phyloP scores from a whole-genome alignment of 768 basidiomycete species.

The Neoboletus subvelutipes region DNA sequence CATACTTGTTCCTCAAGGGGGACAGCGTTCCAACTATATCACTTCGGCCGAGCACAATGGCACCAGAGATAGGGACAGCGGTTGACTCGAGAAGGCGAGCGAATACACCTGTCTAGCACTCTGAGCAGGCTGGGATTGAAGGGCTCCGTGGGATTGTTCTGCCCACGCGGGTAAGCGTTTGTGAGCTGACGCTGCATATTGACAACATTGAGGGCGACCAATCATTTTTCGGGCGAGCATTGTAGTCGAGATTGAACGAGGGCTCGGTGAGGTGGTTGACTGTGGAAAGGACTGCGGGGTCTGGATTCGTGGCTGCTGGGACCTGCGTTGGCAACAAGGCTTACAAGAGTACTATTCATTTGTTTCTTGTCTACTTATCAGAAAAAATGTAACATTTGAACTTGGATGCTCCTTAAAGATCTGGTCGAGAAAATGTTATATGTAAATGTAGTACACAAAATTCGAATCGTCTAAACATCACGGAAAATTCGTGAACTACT shows the following conservation, averaged over 20 bases:
- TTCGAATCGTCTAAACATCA: neutral
- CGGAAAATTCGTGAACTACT: too few relatives aligned
- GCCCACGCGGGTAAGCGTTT: conserved; percentile 54
- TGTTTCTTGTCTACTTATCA: too few relatives aligned
- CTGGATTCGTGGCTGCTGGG: conserved; percentile 36
- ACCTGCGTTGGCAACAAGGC: conserved; percentile 41
- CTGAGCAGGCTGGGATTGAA: too few relatives aligned
- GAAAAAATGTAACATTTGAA: too few relatives aligned
- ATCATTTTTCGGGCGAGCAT: conserved; percentile 69
- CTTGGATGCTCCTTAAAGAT: neutral
- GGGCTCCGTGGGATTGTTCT: conserved; percentile 51
- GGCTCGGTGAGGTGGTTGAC: conserved; percentile 32
- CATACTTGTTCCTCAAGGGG: too few relatives aligned
- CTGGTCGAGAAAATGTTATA: neutral
- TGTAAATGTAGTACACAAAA: neutral
- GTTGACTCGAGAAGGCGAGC: too few relatives aligned
- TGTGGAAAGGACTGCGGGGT: conserved; percentile 22
- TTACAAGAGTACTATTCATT: too few relatives aligned
- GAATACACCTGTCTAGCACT: too few relatives aligned
- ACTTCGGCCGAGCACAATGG: too few relatives aligned
- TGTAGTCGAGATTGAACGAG: conserved; percentile 59
- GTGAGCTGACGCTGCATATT: conserved; percentile 51
- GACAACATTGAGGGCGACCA: conserved; percentile 70
- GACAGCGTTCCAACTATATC: too few relatives aligned
- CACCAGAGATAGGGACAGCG: too few relatives aligned